phyloP scores from a whole-genome alignment of 73 alveolate species.

The Breviolum minutum region DNA sequence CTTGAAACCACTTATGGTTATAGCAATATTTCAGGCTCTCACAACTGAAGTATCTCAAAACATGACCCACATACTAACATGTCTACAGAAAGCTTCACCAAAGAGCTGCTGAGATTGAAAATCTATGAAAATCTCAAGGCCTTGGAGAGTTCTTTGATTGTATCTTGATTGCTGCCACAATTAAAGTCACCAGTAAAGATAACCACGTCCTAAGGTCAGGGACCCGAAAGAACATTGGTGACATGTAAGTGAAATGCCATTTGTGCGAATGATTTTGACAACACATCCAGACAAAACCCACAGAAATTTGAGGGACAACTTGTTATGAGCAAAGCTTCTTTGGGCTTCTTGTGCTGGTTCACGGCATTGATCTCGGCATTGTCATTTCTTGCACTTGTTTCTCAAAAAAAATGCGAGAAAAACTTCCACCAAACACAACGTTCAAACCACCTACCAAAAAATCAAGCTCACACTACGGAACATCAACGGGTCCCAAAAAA shows the following conservation, averaged over 20 bases:
- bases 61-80: too few relatives aligned
- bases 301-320: not conserved
- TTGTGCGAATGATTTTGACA: too few relatives aligned
- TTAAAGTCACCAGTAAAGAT: slow-evolving; percentile 85
- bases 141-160: slow-evolving; percentile 53
- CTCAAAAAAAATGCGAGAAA: not conserved
- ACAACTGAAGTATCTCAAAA: too few relatives aligned
- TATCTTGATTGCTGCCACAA: slow-evolving; percentile 88
- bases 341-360: slow-evolving; percentile 74
- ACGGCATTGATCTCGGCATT: slow-evolving; percentile 54
- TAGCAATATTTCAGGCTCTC: too few relatives aligned
- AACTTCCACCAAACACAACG: not conserved
- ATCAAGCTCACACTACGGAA: not conserved
- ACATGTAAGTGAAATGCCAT: not conserved
- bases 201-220: slow-evolving; percentile 57
- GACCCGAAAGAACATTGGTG: not conserved
- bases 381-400: too few relatives aligned
- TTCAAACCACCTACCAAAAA: too few relatives aligned
- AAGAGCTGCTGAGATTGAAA: not conserved
- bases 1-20: too few relatives aligned
- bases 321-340: not conserved
- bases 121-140: not conserved
- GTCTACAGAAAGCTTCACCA: too few relatives aligned
- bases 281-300: not conserved
- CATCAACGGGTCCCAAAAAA: not conserved